These are phyloP conservation scores for Rosa chinensis DNA, from an alignment of 306 rosid species.

Conservation along the genomic window DNA sequence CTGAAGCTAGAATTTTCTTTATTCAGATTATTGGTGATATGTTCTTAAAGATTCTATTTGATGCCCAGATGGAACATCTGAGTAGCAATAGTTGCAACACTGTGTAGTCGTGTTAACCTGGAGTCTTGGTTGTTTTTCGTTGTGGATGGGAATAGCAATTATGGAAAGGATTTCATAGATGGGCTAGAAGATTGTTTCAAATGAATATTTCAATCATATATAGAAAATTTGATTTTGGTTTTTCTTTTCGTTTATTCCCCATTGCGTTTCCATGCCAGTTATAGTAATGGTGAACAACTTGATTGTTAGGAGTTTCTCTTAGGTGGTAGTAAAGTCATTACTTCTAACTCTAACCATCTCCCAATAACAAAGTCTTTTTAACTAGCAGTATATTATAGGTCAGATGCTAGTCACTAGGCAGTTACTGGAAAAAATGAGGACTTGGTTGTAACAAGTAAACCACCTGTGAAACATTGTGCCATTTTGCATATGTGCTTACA, in stretches of 20 bases:
- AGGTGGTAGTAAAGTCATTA: background rate
- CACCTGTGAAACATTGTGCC: background rate
- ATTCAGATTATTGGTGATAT: constrained; percentile 1
- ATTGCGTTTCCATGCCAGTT: background rate
- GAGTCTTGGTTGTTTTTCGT: background rate
- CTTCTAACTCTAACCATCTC: background rate
- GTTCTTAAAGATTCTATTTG: background rate
- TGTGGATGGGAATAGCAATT: background rate
- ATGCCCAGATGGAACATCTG: background rate
- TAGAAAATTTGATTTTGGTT: background rate
- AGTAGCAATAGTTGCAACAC: background rate
- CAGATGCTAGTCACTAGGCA: background rate
- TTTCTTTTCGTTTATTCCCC: background rate
- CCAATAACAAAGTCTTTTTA: background rate
- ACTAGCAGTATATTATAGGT: background rate
- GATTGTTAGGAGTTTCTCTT: background rate
- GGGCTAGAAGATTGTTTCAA: background rate
- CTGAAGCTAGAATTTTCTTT: background rate
- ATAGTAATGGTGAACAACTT: background rate
- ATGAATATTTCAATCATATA: background rate
- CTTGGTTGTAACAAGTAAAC: background rate
- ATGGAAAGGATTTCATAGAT: background rate
- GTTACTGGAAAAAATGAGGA: background rate
- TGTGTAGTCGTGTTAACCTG: background rate
- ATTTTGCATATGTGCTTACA: background rate